Evolutionary conservation across 768 basidiomycete species (phyloP), one percentile per base, ranked within the genome.

Genomic region (Russula griseocarnosa): DNA sequence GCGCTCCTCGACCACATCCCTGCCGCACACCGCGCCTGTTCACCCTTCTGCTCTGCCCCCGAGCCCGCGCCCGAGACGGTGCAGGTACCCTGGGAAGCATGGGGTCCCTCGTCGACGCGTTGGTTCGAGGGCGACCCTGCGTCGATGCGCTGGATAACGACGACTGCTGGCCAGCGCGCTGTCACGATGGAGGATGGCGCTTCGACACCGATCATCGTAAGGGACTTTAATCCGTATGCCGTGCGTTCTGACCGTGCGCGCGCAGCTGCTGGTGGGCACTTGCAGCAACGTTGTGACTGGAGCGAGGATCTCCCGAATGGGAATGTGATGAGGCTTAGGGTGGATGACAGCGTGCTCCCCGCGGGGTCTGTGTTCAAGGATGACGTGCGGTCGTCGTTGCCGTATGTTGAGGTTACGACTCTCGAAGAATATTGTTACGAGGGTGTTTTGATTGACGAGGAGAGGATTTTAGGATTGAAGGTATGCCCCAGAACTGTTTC

Each of bases 71-170:
- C 30, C 14, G 20, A 26, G 26, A 28, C 53, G 0, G 61, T 28
- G 24, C 46, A 26, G 3, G 34, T 70, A n/a, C 53, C 65, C 0
- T 74, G 73, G 73, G 46, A 38, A 6, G 52, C 56, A 1, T 74
- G 73, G 73, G 73, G 73, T 14, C 0, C 10, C 34, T 34, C 11
- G 34, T 10, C 34, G 34, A 34, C 11, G 11, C 34, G 34, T 34
- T 34, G 34, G 62, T 73, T 73, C 52, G 62, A 67, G 20, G 63
- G 62, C 52, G 70, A 72, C 34, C 63, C 60, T 13, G 55, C 65
- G 2, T 63, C 68, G 18, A 67, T 67, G 47, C 70, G 70, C 9
- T 74, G 73, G 73, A 73, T 74, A 60, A 74, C 73, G 52, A 72
- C 72, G 32, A 73, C 72, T 3, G 71, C 71, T 26, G 73, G 73